A percentile compares a stretch with the other conserved stretches of the same genome.
These are phyloP conservation scores for Aphanomyces stellatus DNA, from an alignment of 352 stramenopile genomes.

Conservation along the genomic window DNA sequence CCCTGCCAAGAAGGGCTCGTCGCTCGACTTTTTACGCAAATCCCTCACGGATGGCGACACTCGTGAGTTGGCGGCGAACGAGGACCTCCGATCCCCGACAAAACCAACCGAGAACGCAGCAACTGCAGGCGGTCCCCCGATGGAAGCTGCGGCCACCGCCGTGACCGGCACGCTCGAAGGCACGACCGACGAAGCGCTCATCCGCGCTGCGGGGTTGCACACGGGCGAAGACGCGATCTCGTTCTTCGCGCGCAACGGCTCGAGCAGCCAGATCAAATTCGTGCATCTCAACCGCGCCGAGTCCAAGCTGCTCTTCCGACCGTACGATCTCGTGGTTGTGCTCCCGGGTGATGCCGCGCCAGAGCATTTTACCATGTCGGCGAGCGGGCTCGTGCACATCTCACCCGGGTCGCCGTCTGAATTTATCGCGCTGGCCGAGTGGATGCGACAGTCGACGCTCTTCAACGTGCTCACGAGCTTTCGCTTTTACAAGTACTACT, in stretches of 20 bases:
- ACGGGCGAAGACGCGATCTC: constrained; percentile 88
- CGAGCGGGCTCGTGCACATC: constrained; percentile 71
- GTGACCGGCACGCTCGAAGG: neutral
- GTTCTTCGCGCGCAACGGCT: constrained; percentile 90
- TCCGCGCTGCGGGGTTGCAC: constrained; percentile 20
- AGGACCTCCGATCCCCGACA: neutral
- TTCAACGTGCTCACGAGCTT: constrained; percentile 94
- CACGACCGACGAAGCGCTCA: constrained; percentile 16
- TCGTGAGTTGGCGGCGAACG: neutral
- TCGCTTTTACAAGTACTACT: constrained; percentile 91
- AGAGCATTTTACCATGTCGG: constrained; percentile 91
- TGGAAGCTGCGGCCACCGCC: neutral
- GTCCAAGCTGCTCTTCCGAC: constrained; percentile 65
- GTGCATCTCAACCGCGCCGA: constrained; percentile 85
- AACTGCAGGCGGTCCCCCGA: no score
- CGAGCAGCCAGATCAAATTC: constrained; percentile 91
- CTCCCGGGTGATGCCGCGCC: constrained; percentile 58
- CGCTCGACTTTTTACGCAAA: constrained; percentile 12
- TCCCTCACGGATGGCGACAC: neutral
- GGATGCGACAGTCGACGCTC: constrained; percentile 91
- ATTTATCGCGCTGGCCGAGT: constrained; percentile 90
- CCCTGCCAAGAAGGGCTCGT: constrained; percentile 2
- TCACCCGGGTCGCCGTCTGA: constrained; percentile 72
- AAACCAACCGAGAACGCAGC: neutral
- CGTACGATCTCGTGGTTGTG: constrained; percentile 90